phyloP scores from a whole-genome alignment of 352 stramenopile species.

The Globisporangium emineosum region DNA sequence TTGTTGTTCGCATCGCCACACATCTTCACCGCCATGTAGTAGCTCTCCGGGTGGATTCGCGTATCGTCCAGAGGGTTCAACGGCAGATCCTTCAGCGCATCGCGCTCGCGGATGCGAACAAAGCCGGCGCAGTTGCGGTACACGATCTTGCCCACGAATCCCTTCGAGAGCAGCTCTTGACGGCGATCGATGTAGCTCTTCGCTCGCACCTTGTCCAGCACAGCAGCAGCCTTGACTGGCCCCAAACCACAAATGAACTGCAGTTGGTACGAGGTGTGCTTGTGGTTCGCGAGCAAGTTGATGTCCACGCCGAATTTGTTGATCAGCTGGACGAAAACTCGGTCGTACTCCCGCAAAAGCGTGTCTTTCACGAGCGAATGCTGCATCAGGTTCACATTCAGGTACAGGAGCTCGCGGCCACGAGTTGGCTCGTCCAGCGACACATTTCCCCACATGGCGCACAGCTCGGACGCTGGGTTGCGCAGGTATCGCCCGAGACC shows the following conservation, averaged over 20 bases:
- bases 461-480: constrained; percentile 82
- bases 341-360: constrained; percentile 82
- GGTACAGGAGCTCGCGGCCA: constrained; percentile 76
- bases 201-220: constrained; percentile 81
- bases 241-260: constrained; percentile 87
- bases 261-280: constrained; percentile 83
- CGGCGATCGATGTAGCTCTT: constrained; percentile 86
- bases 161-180: constrained; percentile 84
- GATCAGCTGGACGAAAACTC: constrained; percentile 78
- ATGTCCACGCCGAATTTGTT: constrained; percentile 90
- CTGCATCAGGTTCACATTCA: constrained; percentile 87
- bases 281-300: constrained; percentile 87
- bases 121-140: constrained; percentile 88
- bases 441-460: constrained; percentile 85
- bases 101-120: constrained; percentile 83
- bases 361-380: constrained; percentile 85
- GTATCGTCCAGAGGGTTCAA: constrained; percentile 88
- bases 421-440: constrained; percentile 74
- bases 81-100: constrained; percentile 78
- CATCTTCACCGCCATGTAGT: constrained; percentile 92
- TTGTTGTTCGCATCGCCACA: constrained; percentile 90
- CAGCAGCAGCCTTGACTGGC: constrained; percentile 70
- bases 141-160: constrained; percentile 80
- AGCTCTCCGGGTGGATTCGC: constrained; percentile 86
- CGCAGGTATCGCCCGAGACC: constrained; percentile 77